A percentile compares a stretch with the other conserved stretches of the same genome.
phyloP scores from a whole-genome alignment of 2,329 filamentous ascomycete genomes.

The Lasiodiplodia sp. region DNA sequence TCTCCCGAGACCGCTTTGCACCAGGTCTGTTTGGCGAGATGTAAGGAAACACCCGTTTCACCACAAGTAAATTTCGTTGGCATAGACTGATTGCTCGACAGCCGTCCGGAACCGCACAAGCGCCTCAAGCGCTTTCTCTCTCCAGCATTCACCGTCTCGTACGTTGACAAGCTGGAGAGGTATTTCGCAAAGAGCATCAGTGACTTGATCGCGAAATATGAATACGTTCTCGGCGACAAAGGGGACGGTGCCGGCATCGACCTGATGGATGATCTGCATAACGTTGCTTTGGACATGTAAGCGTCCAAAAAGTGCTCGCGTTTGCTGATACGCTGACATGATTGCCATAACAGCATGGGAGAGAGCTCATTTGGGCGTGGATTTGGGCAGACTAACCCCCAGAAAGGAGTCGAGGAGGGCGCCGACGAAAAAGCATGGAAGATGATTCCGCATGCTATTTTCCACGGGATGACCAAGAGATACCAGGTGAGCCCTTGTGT shows the following conservation, averaged over 20 bases:
- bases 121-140: background rate
- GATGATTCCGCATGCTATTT: background rate
- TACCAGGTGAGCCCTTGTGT: background rate
- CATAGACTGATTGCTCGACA: background rate
- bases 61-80: background rate
- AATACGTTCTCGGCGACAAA: background rate
- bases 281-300: constrained; percentile 1
- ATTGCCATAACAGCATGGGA: background rate
- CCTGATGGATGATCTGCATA: background rate
- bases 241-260: background rate
- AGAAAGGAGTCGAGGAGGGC: background rate
- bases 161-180: background rate
- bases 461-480: background rate
- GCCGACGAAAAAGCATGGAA: background rate
- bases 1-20: background rate
- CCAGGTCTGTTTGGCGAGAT: background rate
- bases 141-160: background rate
- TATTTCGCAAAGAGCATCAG: background rate
- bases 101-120: background rate
- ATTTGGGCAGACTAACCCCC: background rate
- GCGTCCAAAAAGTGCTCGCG: background rate
- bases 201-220: background rate
- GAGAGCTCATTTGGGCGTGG: background rate
- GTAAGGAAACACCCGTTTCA: background rate
- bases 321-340: too few species aligned